Conservation (phyloP, 2,329 filamentous ascomycete species). For the Colletotrichum eremochloae region DNA sequence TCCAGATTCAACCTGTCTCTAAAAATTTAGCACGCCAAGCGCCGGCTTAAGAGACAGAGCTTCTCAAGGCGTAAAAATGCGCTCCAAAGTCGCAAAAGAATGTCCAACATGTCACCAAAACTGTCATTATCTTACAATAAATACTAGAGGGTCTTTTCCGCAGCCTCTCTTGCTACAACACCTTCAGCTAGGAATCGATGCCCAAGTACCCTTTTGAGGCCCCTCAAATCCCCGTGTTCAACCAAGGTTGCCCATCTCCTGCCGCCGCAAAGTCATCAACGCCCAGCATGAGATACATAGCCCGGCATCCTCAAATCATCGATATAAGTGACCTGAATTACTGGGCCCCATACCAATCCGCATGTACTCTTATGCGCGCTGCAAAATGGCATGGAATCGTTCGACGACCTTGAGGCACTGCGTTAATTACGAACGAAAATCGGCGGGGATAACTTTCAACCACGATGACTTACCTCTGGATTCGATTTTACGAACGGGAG, state of each 20-base stretch:
- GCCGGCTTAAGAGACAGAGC: no score
- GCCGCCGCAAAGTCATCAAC: neutral
- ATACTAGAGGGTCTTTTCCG: slow-evolving; percentile 24
- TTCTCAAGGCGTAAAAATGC: no score
- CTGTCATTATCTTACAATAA: slow-evolving; percentile 35
- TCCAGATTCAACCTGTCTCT: neutral
- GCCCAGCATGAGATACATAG: neutral
- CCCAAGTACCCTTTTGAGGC: slow-evolving; percentile 6
- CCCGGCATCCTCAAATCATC: neutral
- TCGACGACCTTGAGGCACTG: slow-evolving; percentile 35
- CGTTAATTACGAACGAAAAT: neutral
- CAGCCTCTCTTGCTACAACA: slow-evolving; percentile 13
- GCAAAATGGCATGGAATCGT: slow-evolving; percentile 40
- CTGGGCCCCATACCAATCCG: neutral
- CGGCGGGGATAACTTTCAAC: neutral
- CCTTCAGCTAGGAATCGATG: slow-evolving; percentile 10
- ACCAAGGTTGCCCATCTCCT: neutral
- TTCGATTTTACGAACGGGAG: slow-evolving; percentile 91
- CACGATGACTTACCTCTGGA: slow-evolving; percentile 76
- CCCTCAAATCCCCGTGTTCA: neutral
- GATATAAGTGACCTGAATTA: neutral
- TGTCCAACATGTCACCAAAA: slow-evolving; percentile 18
- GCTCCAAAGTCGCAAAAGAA: neutral
- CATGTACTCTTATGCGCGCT: slow-evolving; percentile 22
- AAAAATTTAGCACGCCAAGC: neutral